phyloP scores from a whole-genome alignment of 2,329 filamentous ascomycete species.

The Pseudogymnoascus sp. region DNA sequence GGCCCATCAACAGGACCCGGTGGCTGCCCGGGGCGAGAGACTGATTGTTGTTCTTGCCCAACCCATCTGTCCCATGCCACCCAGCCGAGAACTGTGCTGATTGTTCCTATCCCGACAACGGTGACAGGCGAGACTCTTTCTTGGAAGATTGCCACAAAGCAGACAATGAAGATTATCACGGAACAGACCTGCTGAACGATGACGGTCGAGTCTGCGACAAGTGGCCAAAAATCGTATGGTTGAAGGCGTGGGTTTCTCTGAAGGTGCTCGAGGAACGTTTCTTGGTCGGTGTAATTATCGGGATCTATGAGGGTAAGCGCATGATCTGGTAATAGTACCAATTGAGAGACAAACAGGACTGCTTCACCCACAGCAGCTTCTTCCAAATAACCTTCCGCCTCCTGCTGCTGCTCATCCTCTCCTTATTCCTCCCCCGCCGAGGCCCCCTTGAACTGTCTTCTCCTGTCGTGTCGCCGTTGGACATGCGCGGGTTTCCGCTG shows the following conservation, averaged over 20 bases:
- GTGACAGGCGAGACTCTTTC: constrained; percentile 84
- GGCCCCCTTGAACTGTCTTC: constrained; percentile 12
- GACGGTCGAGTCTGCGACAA: constrained; percentile 90
- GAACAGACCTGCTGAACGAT: constrained; percentile 96
- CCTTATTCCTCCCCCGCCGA: constrained; percentile 22
- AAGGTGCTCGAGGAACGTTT: constrained; percentile 91
- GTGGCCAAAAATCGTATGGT: constrained; percentile 96
- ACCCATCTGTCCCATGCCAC: constrained; percentile 88
- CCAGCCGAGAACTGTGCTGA: constrained; percentile 82
- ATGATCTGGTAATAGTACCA: neutral
- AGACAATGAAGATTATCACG: constrained; percentile 88
- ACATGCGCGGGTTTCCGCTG: constrained; percentile 33
- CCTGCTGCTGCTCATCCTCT: constrained; percentile 45
- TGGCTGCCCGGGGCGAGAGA: constrained; percentile 9
- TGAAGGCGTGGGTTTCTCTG: constrained; percentile 89
- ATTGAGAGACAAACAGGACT: constrained; percentile 60
- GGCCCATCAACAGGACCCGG: neutral
- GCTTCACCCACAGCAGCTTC: constrained; percentile 96
- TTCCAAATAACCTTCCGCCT: constrained; percentile 75
- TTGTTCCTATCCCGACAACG: constrained; percentile 76
- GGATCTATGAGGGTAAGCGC: constrained; percentile 55
- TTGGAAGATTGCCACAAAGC: constrained; percentile 84
- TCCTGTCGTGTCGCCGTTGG: constrained; percentile 18
- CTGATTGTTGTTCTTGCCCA: constrained; percentile 52
- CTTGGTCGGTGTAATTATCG: constrained; percentile 98